Conservation (phyloP, 2,329 filamentous ascomycete species). For the Hyphodiscus sp. region DNA sequence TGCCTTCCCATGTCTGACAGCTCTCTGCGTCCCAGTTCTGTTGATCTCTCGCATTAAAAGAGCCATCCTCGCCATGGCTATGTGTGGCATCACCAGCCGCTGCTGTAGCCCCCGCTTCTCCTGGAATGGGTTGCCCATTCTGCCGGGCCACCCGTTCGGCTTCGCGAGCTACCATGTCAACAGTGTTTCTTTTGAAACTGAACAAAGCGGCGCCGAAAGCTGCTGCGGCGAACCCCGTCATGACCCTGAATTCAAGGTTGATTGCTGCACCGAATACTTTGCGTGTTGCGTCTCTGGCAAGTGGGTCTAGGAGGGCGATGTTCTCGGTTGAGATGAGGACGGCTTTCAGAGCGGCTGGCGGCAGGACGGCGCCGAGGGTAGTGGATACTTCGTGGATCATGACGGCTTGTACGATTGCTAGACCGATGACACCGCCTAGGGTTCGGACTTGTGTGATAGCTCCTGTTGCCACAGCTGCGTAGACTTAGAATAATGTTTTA, state of each 20-base stretch:
- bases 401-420: slow-evolving; percentile 39
- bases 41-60: neutral
- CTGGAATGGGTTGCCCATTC: neutral
- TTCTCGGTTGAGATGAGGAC: neutral
- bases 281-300: neutral
- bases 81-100: neutral
- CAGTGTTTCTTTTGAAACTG: neutral
- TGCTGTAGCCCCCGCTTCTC: neutral
- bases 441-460: slow-evolving; percentile 50
- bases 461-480: slow-evolving; percentile 4
- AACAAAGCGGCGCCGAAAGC: neutral
- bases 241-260: neutral
- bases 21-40: neutral
- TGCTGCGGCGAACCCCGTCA: neutral
- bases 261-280: neutral
- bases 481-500: neutral
- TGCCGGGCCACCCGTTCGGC: neutral
- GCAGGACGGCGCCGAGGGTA: neutral
- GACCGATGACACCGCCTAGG: slow-evolving; percentile 51
- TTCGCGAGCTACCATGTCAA: neutral
- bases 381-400: neutral
- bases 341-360: neutral
- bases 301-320: neutral
- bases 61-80: neutral
- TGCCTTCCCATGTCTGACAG: neutral